Evolutionary conservation across 345 rosid genomes (phyloP), one percentile per base, ranked within the genome.

Genomic region (Hibiscus tridactylites): DNA sequence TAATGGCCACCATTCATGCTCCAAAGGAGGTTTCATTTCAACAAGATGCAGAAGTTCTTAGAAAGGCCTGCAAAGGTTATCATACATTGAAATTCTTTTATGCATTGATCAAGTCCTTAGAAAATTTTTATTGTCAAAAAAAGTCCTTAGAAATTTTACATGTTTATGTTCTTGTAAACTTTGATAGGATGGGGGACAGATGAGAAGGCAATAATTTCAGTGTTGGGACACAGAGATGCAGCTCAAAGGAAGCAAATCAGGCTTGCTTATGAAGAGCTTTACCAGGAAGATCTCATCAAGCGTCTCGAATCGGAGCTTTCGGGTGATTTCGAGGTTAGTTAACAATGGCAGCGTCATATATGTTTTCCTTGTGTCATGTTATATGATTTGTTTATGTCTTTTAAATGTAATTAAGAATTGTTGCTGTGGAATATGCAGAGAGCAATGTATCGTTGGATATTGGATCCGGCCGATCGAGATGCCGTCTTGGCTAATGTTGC

Each of bases 381-480:
- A 10, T 44, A 57, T 24, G 0, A 46, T 44, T 53, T 26, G 28
- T 29, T 16, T 24, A 52, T 39, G 28, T 29, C 1, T 52, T 52
- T 52, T 5, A 5, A 69, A 0, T 28, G 13, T 64, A n/a, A 57
- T 19, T 19, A 28, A 29, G 73, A 46, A 5, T 73, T 31, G 2
- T 65, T 74, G 4, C 0, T 65, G 53, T 60, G 68, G 33, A 24
- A 21, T 56, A 58, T 15, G 24, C 26, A 67, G 92, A 86, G 72
- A 83, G 92, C 91, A 2, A 84, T 88, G 62, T 80, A 83, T 46
- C 80, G 82, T 31, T 87, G 91, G 91, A 73, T 83, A 26, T 56
- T 80, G 74, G 92, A 88, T 56, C 92, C 91, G 0, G 78, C 84
- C 0, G 88, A 88, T 46, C 77, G 92, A 57, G 88, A 88, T 72